These are phyloP conservation scores for Ceratocystis diversiconidia DNA, from an alignment of 2,329 filamentous ascomycete species.

Conservation along the genomic window DNA sequence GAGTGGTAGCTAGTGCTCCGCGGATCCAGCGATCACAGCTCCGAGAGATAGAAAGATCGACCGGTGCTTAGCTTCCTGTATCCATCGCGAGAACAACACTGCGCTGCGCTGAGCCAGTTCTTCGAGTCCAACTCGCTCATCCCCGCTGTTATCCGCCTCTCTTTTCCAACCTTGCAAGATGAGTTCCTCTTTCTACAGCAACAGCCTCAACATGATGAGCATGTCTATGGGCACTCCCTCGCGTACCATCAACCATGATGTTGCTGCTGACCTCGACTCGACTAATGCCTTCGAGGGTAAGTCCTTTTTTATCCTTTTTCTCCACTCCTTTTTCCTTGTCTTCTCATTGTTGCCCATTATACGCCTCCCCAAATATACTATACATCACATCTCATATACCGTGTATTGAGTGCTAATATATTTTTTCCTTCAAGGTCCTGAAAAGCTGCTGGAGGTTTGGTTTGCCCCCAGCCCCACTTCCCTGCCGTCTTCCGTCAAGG, in stretches of 20 bases:
- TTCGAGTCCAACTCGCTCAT: not conserved
- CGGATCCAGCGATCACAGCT: slow-evolving; percentile 36
- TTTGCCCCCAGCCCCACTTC: slow-evolving; percentile 68
- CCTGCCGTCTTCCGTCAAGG: slow-evolving; percentile 54
- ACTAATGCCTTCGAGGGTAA: slow-evolving; percentile 88
- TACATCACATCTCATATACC: not conserved
- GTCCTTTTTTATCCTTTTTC: slow-evolving; percentile 17
- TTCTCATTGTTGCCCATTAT: not conserved
- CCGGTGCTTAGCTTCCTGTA: slow-evolving; percentile 16
- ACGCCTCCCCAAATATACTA: not conserved
- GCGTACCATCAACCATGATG: slow-evolving; percentile 92
- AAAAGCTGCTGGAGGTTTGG: slow-evolving; percentile 98
- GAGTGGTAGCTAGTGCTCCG: slow-evolving; percentile 95
- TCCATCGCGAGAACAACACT: slow-evolving; percentile 8
- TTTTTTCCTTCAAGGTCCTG: slow-evolving; percentile 46
- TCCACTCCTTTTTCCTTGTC: no score
- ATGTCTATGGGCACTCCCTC: slow-evolving; percentile 73
- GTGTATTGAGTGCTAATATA: not conserved
- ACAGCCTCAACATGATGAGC: slow-evolving; percentile 13
- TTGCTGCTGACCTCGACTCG: slow-evolving; percentile 82
- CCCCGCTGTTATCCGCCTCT: slow-evolving; percentile 6
- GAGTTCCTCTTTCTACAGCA: slow-evolving; percentile 18
- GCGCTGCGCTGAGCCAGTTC: slow-evolving; percentile 3
- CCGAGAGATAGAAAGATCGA: slow-evolving; percentile 12
- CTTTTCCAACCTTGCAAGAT: slow-evolving; percentile 20